Evolutionary conservation across 495 filamentous ascomycete species (phyloP), one percentile per base, ranked within the genome.

Genomic region (Neurospora tetraspora): DNA sequence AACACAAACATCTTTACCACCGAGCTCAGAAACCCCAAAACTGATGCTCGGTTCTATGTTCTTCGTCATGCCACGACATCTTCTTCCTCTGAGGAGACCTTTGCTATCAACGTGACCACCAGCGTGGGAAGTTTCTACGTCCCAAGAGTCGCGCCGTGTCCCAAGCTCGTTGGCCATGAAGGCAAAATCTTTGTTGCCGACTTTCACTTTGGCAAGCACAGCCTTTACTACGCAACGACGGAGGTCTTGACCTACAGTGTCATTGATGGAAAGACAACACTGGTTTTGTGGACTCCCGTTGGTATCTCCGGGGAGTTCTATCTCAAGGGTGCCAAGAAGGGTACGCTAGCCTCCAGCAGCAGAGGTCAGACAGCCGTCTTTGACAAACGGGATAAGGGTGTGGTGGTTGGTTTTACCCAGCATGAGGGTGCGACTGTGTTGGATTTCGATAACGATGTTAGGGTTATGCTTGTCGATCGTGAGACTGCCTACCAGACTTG

Each of bases 11-110:
- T 89, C 27, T 81, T 76, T 20, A 83, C 84, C 0, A 85, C 81
- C 4, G 86, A 88, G 70, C 76, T 90, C 16, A 82, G 85, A 27
- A 90, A 91, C 69, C 85, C 87, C 1, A 78, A 86, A 1, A 90
- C 86, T 0, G 83, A 83, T 39, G 85, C 84, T 37, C 82, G 80
- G 1, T 90, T 91, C 77, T 91, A 90, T 76, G 83, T 89, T 4
- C 82, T 85, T 18, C 81, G 83, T 40, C 89, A 90, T 71, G 75
- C 74, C 6, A 79, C 85, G 23, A 87, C 88, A 3, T 81, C 85
- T 6, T 80, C 82, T 0, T 77, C 75, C 5, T 83, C 82, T 2
- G 76, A 80, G 10, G 86, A 88, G 69, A 77, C 83, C 7, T 89
- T 90, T 89, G 27, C 78, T 80, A 11, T 74, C 8, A 16, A 59